Conservation (phyloP, 305 asterid species). For the Fraxinus platypoda region DNA sequence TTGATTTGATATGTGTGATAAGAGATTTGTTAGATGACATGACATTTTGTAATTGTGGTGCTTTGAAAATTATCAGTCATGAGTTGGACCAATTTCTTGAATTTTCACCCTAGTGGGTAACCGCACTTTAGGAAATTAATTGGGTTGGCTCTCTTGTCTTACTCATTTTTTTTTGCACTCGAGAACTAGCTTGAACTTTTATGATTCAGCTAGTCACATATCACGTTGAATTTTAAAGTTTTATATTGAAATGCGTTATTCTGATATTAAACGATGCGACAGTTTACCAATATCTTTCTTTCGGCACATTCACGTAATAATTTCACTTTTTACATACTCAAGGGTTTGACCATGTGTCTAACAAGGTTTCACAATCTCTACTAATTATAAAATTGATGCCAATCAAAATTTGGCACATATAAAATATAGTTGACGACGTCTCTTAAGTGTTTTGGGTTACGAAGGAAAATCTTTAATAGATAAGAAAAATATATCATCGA, state of each 20-base stretch:
- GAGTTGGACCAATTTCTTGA: neutral
- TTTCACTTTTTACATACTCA: slow-evolving; percentile 26
- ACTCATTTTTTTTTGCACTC: neutral
- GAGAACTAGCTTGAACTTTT: neutral
- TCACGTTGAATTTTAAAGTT: neutral
- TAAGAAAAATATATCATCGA: neutral
- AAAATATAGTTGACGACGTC: neutral
- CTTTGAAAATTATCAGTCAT: neutral
- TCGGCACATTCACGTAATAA: slow-evolving; percentile 16
- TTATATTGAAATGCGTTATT: neutral
- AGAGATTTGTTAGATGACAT: neutral
- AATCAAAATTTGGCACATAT: slow-evolving; percentile 9
- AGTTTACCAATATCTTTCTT: neutral
- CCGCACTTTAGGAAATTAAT: neutral
- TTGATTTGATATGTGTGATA: neutral
- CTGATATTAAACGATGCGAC: neutral
- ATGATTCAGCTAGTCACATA: neutral
- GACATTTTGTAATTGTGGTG: neutral
- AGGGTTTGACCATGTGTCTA: neutral
- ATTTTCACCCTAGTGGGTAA: neutral
- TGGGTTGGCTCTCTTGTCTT: neutral
- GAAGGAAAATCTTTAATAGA: slow-evolving; percentile 31
- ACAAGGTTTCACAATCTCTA: slow-evolving; percentile 3
- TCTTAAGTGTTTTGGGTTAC: slow-evolving; percentile 17
- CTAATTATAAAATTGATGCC: neutral